phyloP scores from a whole-genome alignment of 2,329 filamentous ascomycete species.

The Fusarium keratoplasticum region DNA sequence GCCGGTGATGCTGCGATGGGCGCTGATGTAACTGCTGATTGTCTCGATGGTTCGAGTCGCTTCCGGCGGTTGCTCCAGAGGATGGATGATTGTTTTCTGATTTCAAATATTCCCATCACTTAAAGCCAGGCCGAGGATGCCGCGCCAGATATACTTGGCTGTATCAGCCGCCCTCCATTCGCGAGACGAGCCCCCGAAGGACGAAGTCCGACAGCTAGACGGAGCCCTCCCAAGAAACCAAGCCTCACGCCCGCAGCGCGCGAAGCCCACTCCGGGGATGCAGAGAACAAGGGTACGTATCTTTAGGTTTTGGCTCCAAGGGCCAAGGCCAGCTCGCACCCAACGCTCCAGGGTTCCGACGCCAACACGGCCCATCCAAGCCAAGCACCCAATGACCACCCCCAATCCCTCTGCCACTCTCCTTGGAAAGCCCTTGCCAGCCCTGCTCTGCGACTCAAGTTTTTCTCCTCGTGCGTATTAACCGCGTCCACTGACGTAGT shows the following conservation, averaged over 20 bases:
- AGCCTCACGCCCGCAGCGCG: constrained; percentile 20
- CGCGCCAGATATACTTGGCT: background rate
- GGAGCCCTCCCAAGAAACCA: constrained; percentile 23
- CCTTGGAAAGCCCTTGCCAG: constrained; percentile 32
- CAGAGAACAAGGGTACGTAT: constrained; percentile 20
- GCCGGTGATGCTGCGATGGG: constrained; percentile 19
- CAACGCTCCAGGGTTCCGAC: constrained; percentile 30
- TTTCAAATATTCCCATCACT: constrained; percentile 29
- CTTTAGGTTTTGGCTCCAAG: constrained; percentile 6
- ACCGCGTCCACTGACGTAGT: constrained; percentile 41
- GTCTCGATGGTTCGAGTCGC: constrained; percentile 23
- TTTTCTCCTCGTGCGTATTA: constrained; percentile 27
- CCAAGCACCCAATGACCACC: constrained; percentile 29
- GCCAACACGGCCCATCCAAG: constrained; percentile 25
- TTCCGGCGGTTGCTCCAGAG: constrained; percentile 22
- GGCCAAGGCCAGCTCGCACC: constrained; percentile 29
- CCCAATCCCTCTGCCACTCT: constrained; percentile 37
- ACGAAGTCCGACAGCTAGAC: constrained; percentile 12
- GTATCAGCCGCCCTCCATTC: background rate
- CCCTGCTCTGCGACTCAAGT: constrained; percentile 27
- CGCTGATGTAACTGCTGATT: constrained; percentile 29
- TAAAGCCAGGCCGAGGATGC: background rate
- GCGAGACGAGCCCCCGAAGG: constrained; percentile 5
- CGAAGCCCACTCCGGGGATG: constrained; percentile 19
- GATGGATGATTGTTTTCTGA: constrained; percentile 4